Percentiles rank a stretch among this genome's conserved stretches.
phyloP scores from a whole-genome alignment of 2,329 filamentous ascomycete genomes.

The Scytalidium sp. region DNA sequence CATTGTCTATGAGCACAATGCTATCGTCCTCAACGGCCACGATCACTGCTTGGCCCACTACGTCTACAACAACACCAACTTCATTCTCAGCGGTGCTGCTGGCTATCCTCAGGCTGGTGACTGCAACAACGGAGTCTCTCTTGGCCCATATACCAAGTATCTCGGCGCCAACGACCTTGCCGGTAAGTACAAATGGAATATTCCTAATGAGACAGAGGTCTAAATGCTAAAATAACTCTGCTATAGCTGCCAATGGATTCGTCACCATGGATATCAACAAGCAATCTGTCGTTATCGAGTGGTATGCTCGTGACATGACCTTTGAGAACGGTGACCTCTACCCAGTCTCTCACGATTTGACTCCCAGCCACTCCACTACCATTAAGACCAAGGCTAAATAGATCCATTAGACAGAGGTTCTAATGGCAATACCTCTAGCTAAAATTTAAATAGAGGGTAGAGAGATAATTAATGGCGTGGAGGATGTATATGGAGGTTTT shows the following conservation, averaged over 20 bases:
- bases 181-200: slow-evolving; percentile 1
- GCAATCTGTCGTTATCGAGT: slow-evolving; percentile 18
- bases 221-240: background rate
- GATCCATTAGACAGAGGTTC: too few species aligned
- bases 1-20: slow-evolving; percentile 13
- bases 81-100: slow-evolving; percentile 15
- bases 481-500: too few species aligned
- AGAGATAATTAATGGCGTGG: too few species aligned
- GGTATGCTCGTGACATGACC: slow-evolving; percentile 13
- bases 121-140: slow-evolving; percentile 22
- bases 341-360: slow-evolving; percentile 17
- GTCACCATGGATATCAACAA: slow-evolving; percentile 22
- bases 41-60: slow-evolving; percentile 25
- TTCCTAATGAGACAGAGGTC: background rate
- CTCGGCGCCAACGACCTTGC: slow-evolving; percentile 17
- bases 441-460: too few species aligned
- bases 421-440: too few species aligned
- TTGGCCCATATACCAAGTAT: slow-evolving; percentile 19
- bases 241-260: slow-evolving; percentile 22
- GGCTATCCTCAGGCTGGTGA: slow-evolving; percentile 17
- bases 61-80: slow-evolving; percentile 19
- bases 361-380: slow-evolving; percentile 15
- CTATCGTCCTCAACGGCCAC: slow-evolving; percentile 23
- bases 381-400: slow-evolving; percentile 4
- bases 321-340: slow-evolving; percentile 20